phyloP scores from a whole-genome alignment of 2,329 filamentous ascomycete genomes.

The Lecanicillium sp. region DNA sequence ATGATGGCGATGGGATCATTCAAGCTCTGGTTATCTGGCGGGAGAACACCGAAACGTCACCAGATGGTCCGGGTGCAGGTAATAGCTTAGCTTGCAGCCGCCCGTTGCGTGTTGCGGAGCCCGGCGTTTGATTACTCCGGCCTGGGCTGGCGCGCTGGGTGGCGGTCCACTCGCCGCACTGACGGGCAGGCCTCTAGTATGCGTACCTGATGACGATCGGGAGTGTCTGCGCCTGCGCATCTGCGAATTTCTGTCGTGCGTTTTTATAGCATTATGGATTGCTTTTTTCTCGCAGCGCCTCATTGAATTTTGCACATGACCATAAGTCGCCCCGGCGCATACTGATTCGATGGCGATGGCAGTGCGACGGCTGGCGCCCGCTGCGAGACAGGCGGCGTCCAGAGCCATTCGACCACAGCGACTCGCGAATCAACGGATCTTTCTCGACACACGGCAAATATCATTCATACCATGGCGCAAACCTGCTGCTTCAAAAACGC shows the following conservation, averaged over 20 bases:
- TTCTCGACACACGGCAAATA: conserved; percentile 22
- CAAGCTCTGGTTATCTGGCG: conserved; percentile 24
- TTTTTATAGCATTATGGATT: conserved; percentile 11
- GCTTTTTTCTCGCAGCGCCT: not conserved
- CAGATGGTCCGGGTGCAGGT: not conserved
- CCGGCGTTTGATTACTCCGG: conserved; percentile 14
- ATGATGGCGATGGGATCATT: conserved; percentile 31
- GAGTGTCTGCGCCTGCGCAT: not conserved
- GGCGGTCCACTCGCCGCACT: not conserved
- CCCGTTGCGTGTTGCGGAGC: conserved; percentile 9
- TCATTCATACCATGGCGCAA: conserved; percentile 30
- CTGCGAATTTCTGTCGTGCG: not conserved
- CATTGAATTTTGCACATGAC: not conserved
- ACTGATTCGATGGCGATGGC: not conserved
- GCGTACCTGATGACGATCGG: not conserved
- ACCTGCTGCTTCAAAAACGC: conserved; percentile 15
- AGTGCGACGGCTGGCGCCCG: conserved; percentile 7
- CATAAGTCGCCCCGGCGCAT: not conserved
- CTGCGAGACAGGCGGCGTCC: conserved; percentile 8
- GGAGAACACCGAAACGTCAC: conserved; percentile 23
- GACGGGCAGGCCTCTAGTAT: no score
- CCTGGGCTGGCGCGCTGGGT: not conserved
- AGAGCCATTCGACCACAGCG: conserved; percentile 19
- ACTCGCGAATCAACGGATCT: conserved; percentile 19
- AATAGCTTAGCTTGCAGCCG: conserved; percentile 1